Base-by-base conservation (phyloP, 2,329 filamentous ascomycete genomes). In the Ophiostoma novo-ulmi region DNA sequence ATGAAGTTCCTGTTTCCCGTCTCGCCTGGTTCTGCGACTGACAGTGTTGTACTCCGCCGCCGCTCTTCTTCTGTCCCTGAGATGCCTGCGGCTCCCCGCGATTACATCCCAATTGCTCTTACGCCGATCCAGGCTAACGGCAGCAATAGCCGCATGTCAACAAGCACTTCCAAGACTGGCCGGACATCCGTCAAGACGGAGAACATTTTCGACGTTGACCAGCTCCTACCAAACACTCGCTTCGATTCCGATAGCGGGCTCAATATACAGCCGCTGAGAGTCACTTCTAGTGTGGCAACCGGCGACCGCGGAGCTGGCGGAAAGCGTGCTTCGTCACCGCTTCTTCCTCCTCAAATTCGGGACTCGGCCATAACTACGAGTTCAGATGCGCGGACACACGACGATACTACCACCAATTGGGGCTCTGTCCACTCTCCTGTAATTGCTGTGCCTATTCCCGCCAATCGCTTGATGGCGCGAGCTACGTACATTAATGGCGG, bases 371-470 rank as follows among this genome's bases (percentile, higher is more conserved):
- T 75, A 74, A 80, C 77, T 39, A 77, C 78, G 41, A 78, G 75
- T 35, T 81, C 79, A 35, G 78, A 74, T 41, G 78, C 76, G 36
- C 77, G 77, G 52, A 76, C 76, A 1, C 75, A 77, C 14, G 82
- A 84, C 38, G 82, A 84, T 66, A 77, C 76, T 1, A 81, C 78
- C 5, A 82, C 81, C 20, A 80, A 81, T 71, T 85, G 83, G 83
- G 84, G 81, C 65, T 84, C 83, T 2, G 77, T 84, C n/a, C 80
- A 85, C 72, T 85, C 85, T 13, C 81, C 84, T 10, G 79, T 81
- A 41, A 77, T 79, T 63, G 79, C 83, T 20, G 76, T 85, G 69
- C 79, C 83, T 71, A 76, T 86, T 26, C 80, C 80, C 48, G 77
- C 81, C 67, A 77, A 79, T 36, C 80, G 80, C 68, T 78, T 80